Conservation (phyloP, 352 stramenopile genomes). For the Globisporangium spiculum region DNA sequence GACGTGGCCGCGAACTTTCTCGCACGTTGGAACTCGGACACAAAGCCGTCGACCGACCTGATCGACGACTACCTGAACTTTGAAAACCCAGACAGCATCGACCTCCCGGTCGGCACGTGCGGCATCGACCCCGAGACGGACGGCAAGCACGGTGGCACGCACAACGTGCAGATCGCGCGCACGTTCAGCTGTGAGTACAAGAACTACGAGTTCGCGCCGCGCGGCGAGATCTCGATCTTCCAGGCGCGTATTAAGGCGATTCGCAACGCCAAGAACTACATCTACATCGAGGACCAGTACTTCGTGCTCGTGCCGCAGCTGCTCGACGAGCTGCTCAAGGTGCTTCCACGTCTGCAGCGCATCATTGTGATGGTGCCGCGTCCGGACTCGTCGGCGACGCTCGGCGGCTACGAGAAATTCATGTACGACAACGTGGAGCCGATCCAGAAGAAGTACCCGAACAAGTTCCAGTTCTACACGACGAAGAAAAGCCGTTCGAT, state of each 20-base stretch:
- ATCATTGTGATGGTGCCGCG: constrained; percentile 45
- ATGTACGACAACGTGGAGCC: constrained; percentile 54
- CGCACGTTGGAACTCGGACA: constrained; percentile 45
- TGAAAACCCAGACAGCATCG: constrained; percentile 29
- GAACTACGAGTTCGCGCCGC: constrained; percentile 52
- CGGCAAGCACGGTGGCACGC: constrained; percentile 10
- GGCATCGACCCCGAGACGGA: constrained; percentile 10
- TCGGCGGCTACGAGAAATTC: constrained; percentile 49
- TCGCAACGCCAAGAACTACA: constrained; percentile 52
- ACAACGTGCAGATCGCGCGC: constrained; percentile 51
- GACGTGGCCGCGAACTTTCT: constrained; percentile 58
- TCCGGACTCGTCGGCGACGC: constrained; percentile 24
- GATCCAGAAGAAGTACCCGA: constrained; percentile 33
- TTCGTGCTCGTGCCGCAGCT: constrained; percentile 49
- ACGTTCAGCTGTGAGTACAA: constrained; percentile 57
- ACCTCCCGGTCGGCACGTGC: constrained; percentile 4
- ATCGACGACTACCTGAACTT: constrained; percentile 41
- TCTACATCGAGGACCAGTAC: constrained; percentile 74
- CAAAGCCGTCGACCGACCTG: constrained; percentile 21
- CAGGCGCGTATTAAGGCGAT: constrained; percentile 50
- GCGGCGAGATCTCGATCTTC: constrained; percentile 46
- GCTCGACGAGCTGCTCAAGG: constrained; percentile 37
- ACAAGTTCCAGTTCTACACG: constrained; percentile 52
- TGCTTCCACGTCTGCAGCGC: constrained; percentile 39
- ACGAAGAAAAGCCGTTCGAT: constrained; percentile 31